phyloP scores from a whole-genome alignment of 768 basidiomycete species.

The Leccinum longicurvipes region DNA sequence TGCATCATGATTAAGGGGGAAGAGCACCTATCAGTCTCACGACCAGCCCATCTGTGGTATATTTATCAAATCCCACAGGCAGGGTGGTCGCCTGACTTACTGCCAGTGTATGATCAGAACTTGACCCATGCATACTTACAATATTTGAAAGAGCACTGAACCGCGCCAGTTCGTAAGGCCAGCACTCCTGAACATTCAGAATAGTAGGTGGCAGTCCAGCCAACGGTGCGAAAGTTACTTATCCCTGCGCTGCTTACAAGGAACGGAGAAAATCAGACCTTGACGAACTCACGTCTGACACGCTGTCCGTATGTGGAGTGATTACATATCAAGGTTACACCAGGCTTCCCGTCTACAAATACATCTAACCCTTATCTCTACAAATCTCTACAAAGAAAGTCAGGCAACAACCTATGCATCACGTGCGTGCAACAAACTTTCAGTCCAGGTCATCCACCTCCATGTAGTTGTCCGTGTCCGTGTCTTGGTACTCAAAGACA shows the following conservation, averaged over 20 bases:
- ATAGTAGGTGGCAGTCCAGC: not conserved
- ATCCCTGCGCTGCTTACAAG: too few relatives aligned
- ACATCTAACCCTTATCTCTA: slow-evolving; percentile 2
- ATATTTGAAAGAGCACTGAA: not conserved
- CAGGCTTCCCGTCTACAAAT: not conserved
- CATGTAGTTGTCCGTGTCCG: slow-evolving; percentile 41
- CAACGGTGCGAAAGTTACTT: not conserved
- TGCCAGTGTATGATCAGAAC: not conserved
- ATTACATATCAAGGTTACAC: not conserved
- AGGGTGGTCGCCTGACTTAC: not conserved
- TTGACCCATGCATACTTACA: not conserved
- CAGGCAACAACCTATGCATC: not conserved
- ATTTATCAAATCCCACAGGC: too few relatives aligned
- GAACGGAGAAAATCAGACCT: too few relatives aligned
- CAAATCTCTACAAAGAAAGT: not conserved
- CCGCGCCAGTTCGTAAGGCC: not conserved
- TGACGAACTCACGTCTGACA: not conserved
- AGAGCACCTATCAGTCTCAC: too few relatives aligned
- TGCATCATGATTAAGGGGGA: too few relatives aligned
- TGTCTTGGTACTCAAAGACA: slow-evolving; percentile 32
- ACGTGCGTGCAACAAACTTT: not conserved
- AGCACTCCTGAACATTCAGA: not conserved
- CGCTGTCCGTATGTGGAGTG: not conserved
- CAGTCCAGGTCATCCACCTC: slow-evolving; percentile 22
- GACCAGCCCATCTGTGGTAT: not conserved